Percentiles rank a stretch among this genome's conserved stretches.
phyloP scores from a whole-genome alignment of 257 asterid genomes.

The Solanum raphanifolium region DNA sequence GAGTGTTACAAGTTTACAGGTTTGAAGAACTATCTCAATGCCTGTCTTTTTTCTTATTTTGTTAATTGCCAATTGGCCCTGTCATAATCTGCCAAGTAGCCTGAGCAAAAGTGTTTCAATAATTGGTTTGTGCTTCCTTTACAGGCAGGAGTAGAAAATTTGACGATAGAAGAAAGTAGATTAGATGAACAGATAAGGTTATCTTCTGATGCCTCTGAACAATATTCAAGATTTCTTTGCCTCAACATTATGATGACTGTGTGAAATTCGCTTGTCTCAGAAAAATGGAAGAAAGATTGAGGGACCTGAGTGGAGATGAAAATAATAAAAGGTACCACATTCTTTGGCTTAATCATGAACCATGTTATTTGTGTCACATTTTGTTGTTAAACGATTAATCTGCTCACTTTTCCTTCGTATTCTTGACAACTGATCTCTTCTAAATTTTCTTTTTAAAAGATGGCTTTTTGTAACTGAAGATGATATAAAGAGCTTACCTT shows the following conservation, averaged over 20 bases:
- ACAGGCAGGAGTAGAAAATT: slow-evolving; percentile 29
- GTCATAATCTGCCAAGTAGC: background rate
- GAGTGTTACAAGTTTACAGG: slow-evolving; percentile 71
- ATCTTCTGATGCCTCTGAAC: background rate
- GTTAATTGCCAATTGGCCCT: background rate
- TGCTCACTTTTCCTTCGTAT: background rate
- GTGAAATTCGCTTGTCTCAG: slow-evolving; percentile 8
- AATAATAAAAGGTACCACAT: slow-evolving; percentile 24
- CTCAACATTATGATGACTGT: slow-evolving; percentile 4
- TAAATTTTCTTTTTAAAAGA: slow-evolving; percentile 24
- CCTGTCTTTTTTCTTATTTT: background rate
- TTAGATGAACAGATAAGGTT: slow-evolving; percentile 36
- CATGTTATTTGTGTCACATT: background rate
- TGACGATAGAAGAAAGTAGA: slow-evolving; percentile 25
- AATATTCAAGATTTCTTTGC: background rate
- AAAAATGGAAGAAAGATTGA: slow-evolving; percentile 34
- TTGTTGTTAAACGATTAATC: background rate
- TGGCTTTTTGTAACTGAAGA: slow-evolving; percentile 90
- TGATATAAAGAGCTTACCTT: slow-evolving; percentile 71
- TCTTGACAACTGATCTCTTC: background rate
- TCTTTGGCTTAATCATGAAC: background rate
- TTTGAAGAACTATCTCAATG: slow-evolving; percentile 1
- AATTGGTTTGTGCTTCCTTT: background rate
- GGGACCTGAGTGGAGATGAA: slow-evolving; percentile 36
- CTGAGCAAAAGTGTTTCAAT: background rate